phyloP scores from a whole-genome alignment of 495 filamentous ascomycete species.

The Hypoxylon rickii region DNA sequence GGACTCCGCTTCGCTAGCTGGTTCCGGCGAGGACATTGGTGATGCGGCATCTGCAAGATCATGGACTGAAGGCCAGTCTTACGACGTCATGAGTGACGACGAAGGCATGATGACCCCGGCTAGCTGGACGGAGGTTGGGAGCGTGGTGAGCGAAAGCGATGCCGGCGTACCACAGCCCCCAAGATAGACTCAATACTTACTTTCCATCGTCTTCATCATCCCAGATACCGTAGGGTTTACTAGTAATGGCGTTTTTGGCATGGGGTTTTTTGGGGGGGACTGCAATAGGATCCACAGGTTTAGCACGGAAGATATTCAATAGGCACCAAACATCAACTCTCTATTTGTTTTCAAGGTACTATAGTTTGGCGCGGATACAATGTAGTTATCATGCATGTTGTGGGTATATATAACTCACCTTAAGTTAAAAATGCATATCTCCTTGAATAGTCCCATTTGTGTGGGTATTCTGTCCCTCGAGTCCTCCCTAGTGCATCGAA shows the following conservation, averaged over 20 bases:
- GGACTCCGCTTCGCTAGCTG: constrained; percentile 53
- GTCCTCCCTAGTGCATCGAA: neutral
- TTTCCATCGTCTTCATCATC: constrained; percentile 10
- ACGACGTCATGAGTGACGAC: constrained; percentile 71
- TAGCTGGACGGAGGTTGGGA: constrained; percentile 81
- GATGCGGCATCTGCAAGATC: constrained; percentile 37
- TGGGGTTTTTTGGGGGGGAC: constrained; percentile 15
- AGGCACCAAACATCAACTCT: constrained; percentile 10
- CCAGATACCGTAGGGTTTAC: constrained; percentile 19
- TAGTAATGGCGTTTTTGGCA: constrained; percentile 28
- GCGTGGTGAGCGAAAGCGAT: constrained; percentile 66
- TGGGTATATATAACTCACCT: constrained; percentile 28
- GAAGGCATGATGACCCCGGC: constrained; percentile 66
- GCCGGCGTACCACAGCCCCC: constrained; percentile 36
- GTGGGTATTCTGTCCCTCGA: neutral
- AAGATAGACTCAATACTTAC: constrained; percentile 27
- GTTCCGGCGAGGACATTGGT: constrained; percentile 46
- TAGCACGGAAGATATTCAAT: constrained; percentile 12
- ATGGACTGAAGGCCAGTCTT: constrained; percentile 32
- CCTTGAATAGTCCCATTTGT: neutral
- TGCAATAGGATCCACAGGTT: constrained; percentile 15
- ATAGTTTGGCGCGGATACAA: constrained; percentile 1
- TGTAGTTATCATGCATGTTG: constrained; percentile 11
- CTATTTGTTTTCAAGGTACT: constrained; percentile 10
- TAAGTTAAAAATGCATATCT: neutral